These are phyloP conservation scores for Fusarium luffae DNA, from an alignment of 2,329 filamentous ascomycete genomes.

Conservation along the genomic window DNA sequence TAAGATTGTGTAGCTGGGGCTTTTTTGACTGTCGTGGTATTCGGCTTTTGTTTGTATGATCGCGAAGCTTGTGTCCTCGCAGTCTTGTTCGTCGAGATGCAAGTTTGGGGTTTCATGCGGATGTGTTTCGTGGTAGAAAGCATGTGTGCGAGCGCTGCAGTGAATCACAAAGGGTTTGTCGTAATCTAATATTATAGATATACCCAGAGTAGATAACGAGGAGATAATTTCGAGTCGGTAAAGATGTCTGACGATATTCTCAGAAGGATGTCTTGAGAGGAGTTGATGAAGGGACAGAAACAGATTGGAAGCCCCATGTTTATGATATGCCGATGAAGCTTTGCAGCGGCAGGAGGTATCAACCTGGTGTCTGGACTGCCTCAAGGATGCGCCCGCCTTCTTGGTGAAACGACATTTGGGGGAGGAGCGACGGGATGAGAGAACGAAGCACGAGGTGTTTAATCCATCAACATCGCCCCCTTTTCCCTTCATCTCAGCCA, in stretches of 20 bases:
- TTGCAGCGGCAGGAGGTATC: background rate
- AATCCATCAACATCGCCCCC: background rate
- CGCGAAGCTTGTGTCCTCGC: too few species aligned
- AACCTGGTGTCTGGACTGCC: background rate
- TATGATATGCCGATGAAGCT: fast-evolving
- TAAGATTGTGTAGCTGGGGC: background rate
- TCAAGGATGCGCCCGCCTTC: background rate
- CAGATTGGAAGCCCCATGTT: background rate
- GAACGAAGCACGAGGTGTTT: background rate
- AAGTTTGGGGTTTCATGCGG: background rate
- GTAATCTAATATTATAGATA: background rate
- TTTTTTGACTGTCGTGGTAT: background rate
- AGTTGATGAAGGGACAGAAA: too few species aligned
- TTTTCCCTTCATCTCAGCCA: too few species aligned
- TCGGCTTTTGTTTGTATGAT: too few species aligned
- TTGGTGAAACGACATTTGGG: background rate
- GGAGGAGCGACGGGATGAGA: background rate
- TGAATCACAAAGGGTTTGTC: background rate
- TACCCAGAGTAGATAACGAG: background rate
- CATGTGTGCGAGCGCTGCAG: background rate
- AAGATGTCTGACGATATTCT: background rate
- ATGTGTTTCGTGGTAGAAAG: background rate
- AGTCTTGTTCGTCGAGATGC: background rate
- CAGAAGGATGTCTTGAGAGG: background rate
- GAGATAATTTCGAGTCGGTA: background rate